Percentiles rank a stretch among this genome's conserved stretches.
Conservation (phyloP, 2,329 filamentous ascomycete genomes). For the Colletotrichum scovillei region DNA sequence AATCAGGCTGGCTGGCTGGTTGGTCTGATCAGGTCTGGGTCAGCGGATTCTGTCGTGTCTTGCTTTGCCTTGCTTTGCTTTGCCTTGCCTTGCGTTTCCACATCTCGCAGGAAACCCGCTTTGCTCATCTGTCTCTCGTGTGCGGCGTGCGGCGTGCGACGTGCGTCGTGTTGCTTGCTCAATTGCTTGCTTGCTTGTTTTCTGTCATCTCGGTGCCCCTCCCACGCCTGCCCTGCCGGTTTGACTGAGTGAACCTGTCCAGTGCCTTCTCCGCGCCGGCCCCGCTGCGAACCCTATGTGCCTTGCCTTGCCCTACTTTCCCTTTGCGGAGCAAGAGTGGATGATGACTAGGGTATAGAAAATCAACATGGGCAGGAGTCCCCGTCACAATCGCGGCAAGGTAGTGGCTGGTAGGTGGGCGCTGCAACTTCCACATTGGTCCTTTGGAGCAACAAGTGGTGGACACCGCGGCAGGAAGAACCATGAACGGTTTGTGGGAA, state of each 20-base stretch:
- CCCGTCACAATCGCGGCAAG: not conserved
- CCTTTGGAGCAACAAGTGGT: not conserved
- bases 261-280: conserved; percentile 3
- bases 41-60: not conserved
- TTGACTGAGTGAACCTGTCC: not conserved
- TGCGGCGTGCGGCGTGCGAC: not conserved
- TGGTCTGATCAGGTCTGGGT: not conserved
- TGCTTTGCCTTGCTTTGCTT: not conserved
- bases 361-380: not conserved
- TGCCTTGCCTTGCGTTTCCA: not conserved
- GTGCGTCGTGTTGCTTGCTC: not conserved
- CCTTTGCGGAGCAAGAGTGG: conserved; percentile 1
- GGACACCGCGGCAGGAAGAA: not conserved
- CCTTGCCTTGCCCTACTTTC: not conserved
- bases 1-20: not conserved
- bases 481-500: not conserved
- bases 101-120: not conserved
- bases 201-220: not conserved
- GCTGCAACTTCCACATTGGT: not conserved
- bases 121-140: not conserved
- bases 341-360: not conserved
- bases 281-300: conserved; percentile 20
- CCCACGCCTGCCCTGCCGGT: not conserved
- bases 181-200: not conserved
- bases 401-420: not conserved